Conservation (phyloP, 495 filamentous ascomycete species). For the Aspergillus olivimuriae region DNA sequence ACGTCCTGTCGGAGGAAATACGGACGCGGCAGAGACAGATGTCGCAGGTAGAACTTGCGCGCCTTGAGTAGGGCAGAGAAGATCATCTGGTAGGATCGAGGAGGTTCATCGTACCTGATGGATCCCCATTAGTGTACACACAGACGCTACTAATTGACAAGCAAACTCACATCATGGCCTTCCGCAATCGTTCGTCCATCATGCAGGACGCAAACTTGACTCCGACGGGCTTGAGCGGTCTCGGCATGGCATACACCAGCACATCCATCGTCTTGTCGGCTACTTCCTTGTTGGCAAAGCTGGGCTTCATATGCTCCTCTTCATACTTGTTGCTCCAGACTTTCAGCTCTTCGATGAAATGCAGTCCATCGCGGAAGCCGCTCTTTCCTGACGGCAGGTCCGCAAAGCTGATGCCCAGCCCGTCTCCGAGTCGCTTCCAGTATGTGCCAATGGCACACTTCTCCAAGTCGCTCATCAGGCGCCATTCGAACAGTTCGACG, state of each 20-base stretch:
- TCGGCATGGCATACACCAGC: conserved; percentile 49
- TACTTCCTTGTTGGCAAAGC: conserved; percentile 41
- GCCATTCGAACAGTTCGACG: conserved; percentile 52
- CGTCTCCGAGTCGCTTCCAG: conserved; percentile 59
- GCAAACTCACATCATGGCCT: conserved; percentile 51
- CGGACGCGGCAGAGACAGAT: conserved; percentile 50
- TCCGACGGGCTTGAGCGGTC: conserved; percentile 38
- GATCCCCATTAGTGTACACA: not conserved
- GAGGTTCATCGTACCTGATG: conserved; percentile 39
- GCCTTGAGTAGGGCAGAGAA: conserved; percentile 33
- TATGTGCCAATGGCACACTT: conserved; percentile 54
- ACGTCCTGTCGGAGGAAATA: conserved; percentile 37
- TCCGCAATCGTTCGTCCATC: conserved; percentile 54
- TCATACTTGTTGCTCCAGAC: conserved; percentile 53
- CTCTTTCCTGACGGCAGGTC: conserved; percentile 23
- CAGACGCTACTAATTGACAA: not conserved
- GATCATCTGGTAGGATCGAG: conserved; percentile 25
- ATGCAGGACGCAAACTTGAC: conserved; percentile 43
- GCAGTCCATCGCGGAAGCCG: conserved; percentile 52
- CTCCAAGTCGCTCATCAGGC: conserved; percentile 55
- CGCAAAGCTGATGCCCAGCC: conserved; percentile 49
- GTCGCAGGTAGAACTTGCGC: conserved; percentile 45
- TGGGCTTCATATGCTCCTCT: conserved; percentile 50
- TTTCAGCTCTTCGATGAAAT: conserved; percentile 53
- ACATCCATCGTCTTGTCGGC: conserved; percentile 53